Evolutionary conservation across 805 yeast species (phyloP).

Genomic region (Nakazawaea siamensis): DNA sequence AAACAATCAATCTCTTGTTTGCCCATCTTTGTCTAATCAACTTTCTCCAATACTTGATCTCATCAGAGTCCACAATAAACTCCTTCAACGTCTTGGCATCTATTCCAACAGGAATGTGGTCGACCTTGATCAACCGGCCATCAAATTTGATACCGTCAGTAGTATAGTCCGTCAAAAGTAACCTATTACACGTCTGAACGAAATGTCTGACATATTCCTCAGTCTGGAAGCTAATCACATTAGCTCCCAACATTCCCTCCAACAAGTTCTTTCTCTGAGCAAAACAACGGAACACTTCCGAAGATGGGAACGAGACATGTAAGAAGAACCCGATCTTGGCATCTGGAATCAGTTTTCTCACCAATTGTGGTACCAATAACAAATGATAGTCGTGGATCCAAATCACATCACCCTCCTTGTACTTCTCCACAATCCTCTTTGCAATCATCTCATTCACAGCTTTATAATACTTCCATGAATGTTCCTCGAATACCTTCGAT

Average conservation of each 20-base stretch:
- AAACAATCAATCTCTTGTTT: conserved; percentile 61
- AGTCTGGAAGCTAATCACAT: conserved; percentile 82
- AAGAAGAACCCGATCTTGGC: conserved; percentile 89
- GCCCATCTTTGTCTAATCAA: conserved; percentile 77
- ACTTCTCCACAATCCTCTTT: conserved; percentile 56
- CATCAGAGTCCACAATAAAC: conserved; percentile 33
- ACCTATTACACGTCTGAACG: conserved; percentile 78
- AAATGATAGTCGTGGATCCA: conserved; percentile 96
- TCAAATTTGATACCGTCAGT: conserved; percentile 44
- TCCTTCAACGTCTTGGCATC: conserved; percentile 52
- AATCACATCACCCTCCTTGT: conserved; percentile 67
- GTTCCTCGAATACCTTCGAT: conserved; percentile 90
- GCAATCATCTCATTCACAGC: conserved; percentile 74
- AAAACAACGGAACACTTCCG: conserved; percentile 89
- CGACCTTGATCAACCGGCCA: conserved; percentile 47
- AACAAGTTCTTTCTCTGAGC: conserved; percentile 77
- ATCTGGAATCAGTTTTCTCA: conserved; percentile 63
- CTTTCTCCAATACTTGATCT: conserved; percentile 56
- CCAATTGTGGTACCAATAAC: conserved; percentile 77
- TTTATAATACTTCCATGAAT: conserved; percentile 84
- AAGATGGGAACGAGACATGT: conserved; percentile 91
- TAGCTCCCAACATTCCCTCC: conserved; percentile 83
- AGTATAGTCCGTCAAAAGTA: conserved; percentile 76
- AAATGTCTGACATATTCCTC: conserved; percentile 92
- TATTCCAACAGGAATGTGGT: conserved; percentile 69